phyloP scores from a whole-genome alignment of 768 basidiomycete species.

The Mycena venus region DNA sequence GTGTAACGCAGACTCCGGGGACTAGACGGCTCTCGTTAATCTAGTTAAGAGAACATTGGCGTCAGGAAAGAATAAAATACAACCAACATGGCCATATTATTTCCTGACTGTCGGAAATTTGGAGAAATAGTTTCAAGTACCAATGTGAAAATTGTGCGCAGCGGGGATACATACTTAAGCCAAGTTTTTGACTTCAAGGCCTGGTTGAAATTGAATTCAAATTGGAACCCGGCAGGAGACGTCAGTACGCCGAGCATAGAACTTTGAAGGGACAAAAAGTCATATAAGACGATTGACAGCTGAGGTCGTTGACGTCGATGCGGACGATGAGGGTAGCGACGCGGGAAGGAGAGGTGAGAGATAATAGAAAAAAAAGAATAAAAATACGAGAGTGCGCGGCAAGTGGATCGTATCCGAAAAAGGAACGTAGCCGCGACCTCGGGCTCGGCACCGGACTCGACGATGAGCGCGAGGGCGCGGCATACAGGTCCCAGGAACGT shows the following conservation, averaged over 20 bases:
- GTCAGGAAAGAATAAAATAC: constrained; percentile 8
- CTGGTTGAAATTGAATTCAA: not conserved
- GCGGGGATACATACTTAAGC: not conserved
- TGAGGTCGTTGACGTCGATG: not conserved
- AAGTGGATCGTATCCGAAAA: not conserved
- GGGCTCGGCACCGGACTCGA: not conserved
- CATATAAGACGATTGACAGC: not conserved
- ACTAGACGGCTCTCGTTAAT: not conserved
- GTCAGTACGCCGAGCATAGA: not conserved
- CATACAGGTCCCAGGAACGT: constrained; percentile 3
- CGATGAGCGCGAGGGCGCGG: constrained; percentile 1
- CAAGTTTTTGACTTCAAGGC: constrained; percentile 6
- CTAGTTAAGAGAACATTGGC: constrained; percentile 2
- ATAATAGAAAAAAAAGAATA: not conserved
- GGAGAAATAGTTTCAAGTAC: not conserved
- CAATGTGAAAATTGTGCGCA: constrained; percentile 3
- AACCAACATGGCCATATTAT: constrained; percentile 3
- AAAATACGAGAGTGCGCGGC: not conserved
- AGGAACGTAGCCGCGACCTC: constrained; percentile 5
- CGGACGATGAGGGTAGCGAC: constrained; percentile 1
- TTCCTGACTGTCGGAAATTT: constrained; percentile 3
- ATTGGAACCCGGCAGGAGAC: constrained; percentile 3
- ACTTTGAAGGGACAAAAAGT: not conserved
- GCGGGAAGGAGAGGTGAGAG: not conserved
- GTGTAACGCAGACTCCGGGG: not conserved